These are phyloP conservation scores for Rhodotorula mucilaginosa DNA, from an alignment of 1,284 basidiomycete species.

Conservation along the genomic window DNA sequence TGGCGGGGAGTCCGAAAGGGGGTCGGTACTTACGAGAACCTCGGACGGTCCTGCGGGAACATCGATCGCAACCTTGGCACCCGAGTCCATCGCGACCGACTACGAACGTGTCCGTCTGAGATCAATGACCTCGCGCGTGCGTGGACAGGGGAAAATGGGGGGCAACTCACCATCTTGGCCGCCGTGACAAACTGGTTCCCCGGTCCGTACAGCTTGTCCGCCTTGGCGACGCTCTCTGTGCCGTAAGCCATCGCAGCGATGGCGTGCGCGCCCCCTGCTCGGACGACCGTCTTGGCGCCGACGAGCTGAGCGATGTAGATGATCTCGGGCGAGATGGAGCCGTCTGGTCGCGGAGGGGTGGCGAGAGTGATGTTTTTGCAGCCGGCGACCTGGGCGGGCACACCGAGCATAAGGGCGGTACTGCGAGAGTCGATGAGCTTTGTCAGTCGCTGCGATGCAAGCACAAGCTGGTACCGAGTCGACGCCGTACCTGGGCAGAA, in stretches of 20 bases:
- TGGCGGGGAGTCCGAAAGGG: not conserved
- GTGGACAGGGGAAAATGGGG: not conserved
- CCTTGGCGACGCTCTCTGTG: conserved; percentile 92
- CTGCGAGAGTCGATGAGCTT: not conserved
- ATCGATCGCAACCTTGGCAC: conserved; percentile 93
- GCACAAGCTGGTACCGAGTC: not conserved
- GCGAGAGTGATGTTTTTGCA: conserved; percentile 91
- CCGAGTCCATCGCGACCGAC: conserved; percentile 68
- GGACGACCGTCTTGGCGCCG: conserved; percentile 81
- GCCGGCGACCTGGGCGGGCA: conserved; percentile 95
- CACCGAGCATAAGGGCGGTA: conserved; percentile 96
- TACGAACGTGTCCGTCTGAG: not conserved
- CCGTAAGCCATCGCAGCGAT: conserved; percentile 97
- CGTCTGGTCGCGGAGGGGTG: conserved; percentile 87
- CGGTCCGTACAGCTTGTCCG: conserved; percentile 98
- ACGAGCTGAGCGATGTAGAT: conserved; percentile 88
- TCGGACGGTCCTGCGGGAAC: conserved; percentile 99
- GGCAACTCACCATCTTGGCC: conserved; percentile 74
- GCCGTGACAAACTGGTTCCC: conserved; percentile 99
- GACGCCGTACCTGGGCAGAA: conserved; percentile 69
- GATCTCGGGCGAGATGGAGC: conserved; percentile 88
- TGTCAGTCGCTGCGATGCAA: not conserved
- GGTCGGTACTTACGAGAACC: conserved; percentile 70
- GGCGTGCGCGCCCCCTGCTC: conserved; percentile 94
- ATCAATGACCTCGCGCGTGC: not conserved